phyloP scores from a whole-genome alignment of 2,329 filamentous ascomycete species.

The Scedosporium dehoogii region DNA sequence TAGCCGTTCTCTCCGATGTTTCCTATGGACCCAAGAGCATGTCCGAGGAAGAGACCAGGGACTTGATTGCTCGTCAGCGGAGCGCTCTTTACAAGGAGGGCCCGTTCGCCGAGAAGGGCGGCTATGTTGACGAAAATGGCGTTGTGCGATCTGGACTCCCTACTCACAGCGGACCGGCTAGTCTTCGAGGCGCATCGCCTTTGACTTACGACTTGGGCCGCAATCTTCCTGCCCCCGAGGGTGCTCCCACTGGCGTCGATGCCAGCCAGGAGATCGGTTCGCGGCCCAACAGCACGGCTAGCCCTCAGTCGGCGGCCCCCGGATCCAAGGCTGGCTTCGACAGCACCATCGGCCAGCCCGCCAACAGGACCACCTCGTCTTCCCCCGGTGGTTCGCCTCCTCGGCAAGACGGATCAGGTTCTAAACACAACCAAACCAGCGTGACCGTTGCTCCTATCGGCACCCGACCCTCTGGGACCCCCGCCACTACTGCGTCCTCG shows the following conservation, averaged over 20 bases:
- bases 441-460: conserved; percentile 83
- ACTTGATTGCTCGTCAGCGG: conserved; percentile 91
- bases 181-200: conserved; percentile 68
- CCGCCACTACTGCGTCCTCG: conserved; percentile 38
- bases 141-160: conserved; percentile 56
- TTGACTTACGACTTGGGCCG: conserved; percentile 53
- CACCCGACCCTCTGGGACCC: conserved; percentile 63
- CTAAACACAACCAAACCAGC: conserved; percentile 43
- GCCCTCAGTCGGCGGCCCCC: conserved; percentile 58
- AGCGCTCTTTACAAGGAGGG: conserved; percentile 83
- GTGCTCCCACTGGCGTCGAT: conserved; percentile 35
- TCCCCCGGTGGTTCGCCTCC: conserved; percentile 75
- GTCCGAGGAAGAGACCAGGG: conserved; percentile 92
- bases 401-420: conserved; percentile 48
- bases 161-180: conserved; percentile 51
- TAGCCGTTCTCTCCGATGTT: conserved; percentile 41
- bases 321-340: conserved; percentile 53
- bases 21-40: conserved; percentile 55
- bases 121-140: conserved; percentile 59
- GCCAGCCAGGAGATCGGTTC: conserved; percentile 18
- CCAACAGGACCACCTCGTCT: conserved; percentile 72
- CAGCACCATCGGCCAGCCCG: conserved; percentile 48
- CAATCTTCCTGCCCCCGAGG: conserved; percentile 22
- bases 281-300: conserved; percentile 75
- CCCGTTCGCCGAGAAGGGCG: conserved; percentile 55